Evolutionary conservation across 2,329 filamentous ascomycete genomes (phyloP), one percentile per base, ranked within the genome.

Genomic region (Beauveria sp.): DNA sequence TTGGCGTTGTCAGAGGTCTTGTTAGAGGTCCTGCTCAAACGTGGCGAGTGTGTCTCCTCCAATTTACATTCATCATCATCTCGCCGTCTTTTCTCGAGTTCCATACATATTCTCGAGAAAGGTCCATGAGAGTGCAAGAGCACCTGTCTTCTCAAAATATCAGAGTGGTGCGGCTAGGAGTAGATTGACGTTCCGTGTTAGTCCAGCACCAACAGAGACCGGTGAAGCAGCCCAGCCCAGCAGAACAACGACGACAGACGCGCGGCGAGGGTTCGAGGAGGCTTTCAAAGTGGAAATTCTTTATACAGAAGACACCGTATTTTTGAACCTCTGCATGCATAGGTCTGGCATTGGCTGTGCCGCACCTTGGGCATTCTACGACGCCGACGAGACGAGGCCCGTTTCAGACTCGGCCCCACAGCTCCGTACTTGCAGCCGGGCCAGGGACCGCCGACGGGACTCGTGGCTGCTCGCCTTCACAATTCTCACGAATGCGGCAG

Each of bases 351-450:
- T 59, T 30, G 63, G 60, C 64, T 62, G 63, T 69, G 71, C 72
- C 65, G 70, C 71, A 71, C 60, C 46, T 65, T 65, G 54, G 51
- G 49, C 62, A 62, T 60, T 54, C 67, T 72, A 70, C 67, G 69
- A 73, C 72, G 68, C 47, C 65, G 60, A 64, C 69, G 71, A 70
- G 70, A 73, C 72, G 62, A 34, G 62, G 63, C 68, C 63, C 60
- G 71, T 74, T 73, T 74, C 71, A 72, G 62, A 52, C 47, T 58
- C 59, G 50, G 53, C 55, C 53, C 63, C 51, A 45, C 60, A 61
- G 43, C 52, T 61, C 59, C 59, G 59, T 57, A 16, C 52, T 26
- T 24, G 47, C 18, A 26, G 18, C 55, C 55, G 55, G 45, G 2
- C 18, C 46, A 30, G 50, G 22, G 3, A 40, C 55, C 30, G 30